Percentiles rank a stretch among this genome's conserved stretches.
Evolutionary conservation across 345 rosid species (phyloP).

Genomic region (Boechera retrofracta): DNA sequence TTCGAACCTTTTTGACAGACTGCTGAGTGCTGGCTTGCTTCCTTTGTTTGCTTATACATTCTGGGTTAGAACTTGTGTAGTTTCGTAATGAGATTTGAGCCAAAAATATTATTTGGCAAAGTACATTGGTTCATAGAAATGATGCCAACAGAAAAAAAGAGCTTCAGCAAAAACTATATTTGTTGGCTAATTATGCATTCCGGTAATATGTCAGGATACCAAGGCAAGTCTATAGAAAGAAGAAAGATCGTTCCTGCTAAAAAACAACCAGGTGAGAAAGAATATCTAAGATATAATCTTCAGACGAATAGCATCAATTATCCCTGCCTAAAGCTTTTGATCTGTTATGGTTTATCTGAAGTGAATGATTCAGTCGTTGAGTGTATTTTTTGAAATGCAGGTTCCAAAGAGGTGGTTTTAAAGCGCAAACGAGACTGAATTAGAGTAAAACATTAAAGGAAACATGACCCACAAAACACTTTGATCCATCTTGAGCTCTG

Average conservation of each 20-base stretch:
- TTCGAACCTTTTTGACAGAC: not conserved
- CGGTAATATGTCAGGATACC: slow-evolving; percentile 36
- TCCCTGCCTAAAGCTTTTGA: slow-evolving; percentile 1
- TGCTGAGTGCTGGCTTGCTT: slow-evolving; percentile 16
- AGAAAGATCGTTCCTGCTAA: slow-evolving; percentile 39
- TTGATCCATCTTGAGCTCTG: slow-evolving; percentile 16
- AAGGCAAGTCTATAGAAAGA: slow-evolving; percentile 40
- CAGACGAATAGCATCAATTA: not conserved
- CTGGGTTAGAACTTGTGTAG: not conserved
- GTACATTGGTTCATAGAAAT: slow-evolving; percentile 12
- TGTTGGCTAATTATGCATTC: slow-evolving; percentile 18
- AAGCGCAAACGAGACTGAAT: slow-evolving; percentile 29
- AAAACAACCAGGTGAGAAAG: slow-evolving; percentile 42
- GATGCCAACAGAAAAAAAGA: not conserved
- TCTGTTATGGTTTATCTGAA: not conserved
- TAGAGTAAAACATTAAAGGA: slow-evolving; percentile 16
- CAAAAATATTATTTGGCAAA: slow-evolving; percentile 2
- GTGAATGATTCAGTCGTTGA: slow-evolving; percentile 21
- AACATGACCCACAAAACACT: not conserved
- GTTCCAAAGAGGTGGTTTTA: slow-evolving; percentile 19
- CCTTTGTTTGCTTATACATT: slow-evolving; percentile 19
- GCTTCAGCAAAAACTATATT: not conserved
- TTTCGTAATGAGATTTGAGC: slow-evolving; percentile 9
- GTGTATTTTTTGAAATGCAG: slow-evolving; percentile 32
- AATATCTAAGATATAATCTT: not conserved